A percentile compares a stretch with the other conserved stretches of the same genome.
These are phyloP conservation scores for Acanthamoeba royreba DNA, from an alignment of 208 protist species.

Conservation along the genomic window DNA sequence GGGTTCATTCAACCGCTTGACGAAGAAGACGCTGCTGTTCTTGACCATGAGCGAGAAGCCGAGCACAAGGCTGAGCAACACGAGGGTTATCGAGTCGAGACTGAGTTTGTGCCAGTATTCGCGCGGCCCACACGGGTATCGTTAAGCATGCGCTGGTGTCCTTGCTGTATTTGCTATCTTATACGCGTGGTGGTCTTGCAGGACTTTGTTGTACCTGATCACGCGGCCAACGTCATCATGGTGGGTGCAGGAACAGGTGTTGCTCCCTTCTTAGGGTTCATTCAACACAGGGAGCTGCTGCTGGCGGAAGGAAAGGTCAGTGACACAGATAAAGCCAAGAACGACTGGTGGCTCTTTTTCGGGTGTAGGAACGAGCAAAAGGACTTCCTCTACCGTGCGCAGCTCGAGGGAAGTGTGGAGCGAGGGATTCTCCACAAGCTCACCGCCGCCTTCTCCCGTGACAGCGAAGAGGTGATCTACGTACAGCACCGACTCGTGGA, in stretches of 20 bases:
- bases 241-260: slow-evolving; percentile 66
- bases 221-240: slow-evolving; percentile 47
- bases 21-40: neutral
- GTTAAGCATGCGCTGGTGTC: neutral
- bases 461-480: neutral
- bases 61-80: neutral
- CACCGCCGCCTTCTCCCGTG: neutral
- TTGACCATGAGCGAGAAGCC: neutral
- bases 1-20: neutral
- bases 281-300: slow-evolving; percentile 38
- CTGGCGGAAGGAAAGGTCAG: neutral
- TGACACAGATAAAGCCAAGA: neutral
- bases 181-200: neutral
- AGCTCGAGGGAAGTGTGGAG: neutral
- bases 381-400: slow-evolving; percentile 16
- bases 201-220: slow-evolving; percentile 51
- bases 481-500: slow-evolving; percentile 40
- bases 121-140: neutral
- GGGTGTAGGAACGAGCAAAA: slow-evolving; percentile 32
- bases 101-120: neutral
- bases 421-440: neutral
- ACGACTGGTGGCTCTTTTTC: slow-evolving; percentile 44
- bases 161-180: neutral
- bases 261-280: slow-evolving; percentile 67
- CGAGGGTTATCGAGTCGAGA: neutral